phyloP scores from a whole-genome alignment of 768 basidiomycete genomes.

The Symmetrospora coprosmae region DNA sequence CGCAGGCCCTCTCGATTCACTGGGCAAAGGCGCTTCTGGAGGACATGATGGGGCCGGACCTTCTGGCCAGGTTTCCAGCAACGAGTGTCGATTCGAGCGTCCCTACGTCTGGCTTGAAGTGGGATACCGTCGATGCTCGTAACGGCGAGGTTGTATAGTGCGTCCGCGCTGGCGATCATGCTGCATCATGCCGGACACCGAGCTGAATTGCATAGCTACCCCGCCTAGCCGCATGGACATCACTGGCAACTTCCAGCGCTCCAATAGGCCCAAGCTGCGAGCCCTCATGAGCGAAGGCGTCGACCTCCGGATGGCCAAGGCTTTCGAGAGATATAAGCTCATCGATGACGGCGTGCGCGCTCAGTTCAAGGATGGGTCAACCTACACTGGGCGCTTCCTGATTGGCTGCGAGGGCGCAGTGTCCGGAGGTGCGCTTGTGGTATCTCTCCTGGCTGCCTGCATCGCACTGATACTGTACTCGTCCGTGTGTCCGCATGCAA shows the following conservation, averaged over 20 bases:
- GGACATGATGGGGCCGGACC: constrained; percentile 7
- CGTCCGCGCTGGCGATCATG: background rate
- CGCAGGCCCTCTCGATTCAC: background rate
- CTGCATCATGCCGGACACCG: too few species aligned
- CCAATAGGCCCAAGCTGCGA: constrained; percentile 14
- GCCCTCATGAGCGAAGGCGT: background rate
- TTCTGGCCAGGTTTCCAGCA: background rate
- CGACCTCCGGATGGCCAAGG: constrained; percentile 6
- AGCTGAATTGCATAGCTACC: background rate
- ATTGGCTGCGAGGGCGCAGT: constrained; percentile 13
- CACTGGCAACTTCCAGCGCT: background rate
- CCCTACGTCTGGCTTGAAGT: constrained; percentile 1
- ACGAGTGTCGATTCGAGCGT: background rate
- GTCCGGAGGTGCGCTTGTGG: background rate
- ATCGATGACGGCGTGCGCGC: constrained; percentile 8
- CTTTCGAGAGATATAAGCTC: constrained; percentile 3
- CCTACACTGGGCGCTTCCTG: background rate
- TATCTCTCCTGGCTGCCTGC: background rate
- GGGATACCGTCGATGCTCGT: constrained; percentile 17
- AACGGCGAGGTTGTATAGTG: constrained; percentile 11
- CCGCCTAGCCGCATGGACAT: background rate
- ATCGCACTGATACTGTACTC: background rate
- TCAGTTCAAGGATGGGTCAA: background rate
- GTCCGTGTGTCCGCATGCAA: too few species aligned
- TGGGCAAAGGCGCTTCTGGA: constrained; percentile 12